phyloP scores from a whole-genome alignment of 495 filamentous ascomycete species.

The Cladorrhinum samala region DNA sequence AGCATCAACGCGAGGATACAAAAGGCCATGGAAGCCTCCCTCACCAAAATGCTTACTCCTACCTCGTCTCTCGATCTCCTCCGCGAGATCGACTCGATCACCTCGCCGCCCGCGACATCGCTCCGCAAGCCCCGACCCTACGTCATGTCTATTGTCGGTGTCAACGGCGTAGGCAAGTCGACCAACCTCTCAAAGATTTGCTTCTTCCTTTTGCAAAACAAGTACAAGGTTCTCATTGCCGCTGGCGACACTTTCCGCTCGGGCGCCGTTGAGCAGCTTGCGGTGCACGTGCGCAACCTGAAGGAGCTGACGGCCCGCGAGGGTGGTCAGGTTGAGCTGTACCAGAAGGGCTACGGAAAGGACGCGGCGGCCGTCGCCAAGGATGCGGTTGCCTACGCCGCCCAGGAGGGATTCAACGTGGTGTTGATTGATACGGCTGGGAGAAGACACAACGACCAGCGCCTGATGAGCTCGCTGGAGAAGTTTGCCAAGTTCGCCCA shows the following conservation, averaged over 20 bases:
- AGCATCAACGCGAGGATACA: conserved; percentile 79
- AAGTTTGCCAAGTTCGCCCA: conserved; percentile 95
- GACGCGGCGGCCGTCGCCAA: conserved; percentile 93
- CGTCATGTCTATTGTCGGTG: conserved; percentile 94
- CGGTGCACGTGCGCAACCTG: conserved; percentile 87
- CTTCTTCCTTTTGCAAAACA: conserved; percentile 95
- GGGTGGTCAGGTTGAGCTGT: conserved; percentile 78
- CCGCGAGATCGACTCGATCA: conserved; percentile 80
- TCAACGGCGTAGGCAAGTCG: conserved; percentile 97
- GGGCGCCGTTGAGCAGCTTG: conserved; percentile 92
- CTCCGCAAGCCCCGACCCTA: conserved; percentile 67
- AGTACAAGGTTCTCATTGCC: conserved; percentile 89
- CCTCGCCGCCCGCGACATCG: conserved; percentile 51
- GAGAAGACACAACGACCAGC: conserved; percentile 87
- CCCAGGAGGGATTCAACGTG: conserved; percentile 74
- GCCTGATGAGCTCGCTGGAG: conserved; percentile 89
- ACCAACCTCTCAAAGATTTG: conserved; percentile 96
- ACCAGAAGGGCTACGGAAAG: conserved; percentile 95
- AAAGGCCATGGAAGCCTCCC: conserved; percentile 78
- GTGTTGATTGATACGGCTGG: conserved; percentile 96
- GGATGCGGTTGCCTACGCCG: conserved; percentile 78
- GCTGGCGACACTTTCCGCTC: conserved; percentile 97
- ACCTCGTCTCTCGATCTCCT: conserved; percentile 91
- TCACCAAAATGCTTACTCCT: conserved; percentile 90
- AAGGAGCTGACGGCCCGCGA: conserved; percentile 78